phyloP scores from a whole-genome alignment of 2,329 filamentous ascomycete species.

The Stagonosporopsis vannaccii region DNA sequence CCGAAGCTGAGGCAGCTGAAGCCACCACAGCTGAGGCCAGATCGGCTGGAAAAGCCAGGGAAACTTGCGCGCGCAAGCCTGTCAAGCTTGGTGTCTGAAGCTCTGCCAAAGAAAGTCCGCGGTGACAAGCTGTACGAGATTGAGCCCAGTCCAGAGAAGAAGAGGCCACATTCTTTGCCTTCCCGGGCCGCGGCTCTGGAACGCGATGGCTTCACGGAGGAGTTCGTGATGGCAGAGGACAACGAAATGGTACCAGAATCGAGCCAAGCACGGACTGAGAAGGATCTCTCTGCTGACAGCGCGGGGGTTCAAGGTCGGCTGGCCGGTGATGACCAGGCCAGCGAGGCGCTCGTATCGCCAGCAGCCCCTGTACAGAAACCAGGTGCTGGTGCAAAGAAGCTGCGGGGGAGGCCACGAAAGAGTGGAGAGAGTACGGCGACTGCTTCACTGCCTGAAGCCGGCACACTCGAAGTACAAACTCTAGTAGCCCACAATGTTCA shows the following conservation, averaged over 20 bases:
- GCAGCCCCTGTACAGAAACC: not conserved
- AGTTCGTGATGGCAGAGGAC: no score
- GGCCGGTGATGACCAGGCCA: no score
- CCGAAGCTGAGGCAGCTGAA: constrained; percentile 1
- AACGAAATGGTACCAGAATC: constrained; percentile 3
- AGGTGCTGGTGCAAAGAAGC: not conserved
- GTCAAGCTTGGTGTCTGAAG: not conserved
- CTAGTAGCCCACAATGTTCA: not conserved
- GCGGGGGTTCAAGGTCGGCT: not conserved
- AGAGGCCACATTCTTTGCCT: constrained; percentile 1
- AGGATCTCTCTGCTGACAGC: not conserved
- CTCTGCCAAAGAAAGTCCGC: not conserved
- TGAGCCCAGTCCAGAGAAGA: constrained; percentile 7
- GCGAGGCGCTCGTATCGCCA: not conserved
- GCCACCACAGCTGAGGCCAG: not conserved
- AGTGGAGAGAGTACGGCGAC: not conserved
- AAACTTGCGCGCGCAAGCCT: constrained; percentile 1
- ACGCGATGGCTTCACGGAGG: not conserved
- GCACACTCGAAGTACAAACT: not conserved
- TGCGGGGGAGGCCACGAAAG: not conserved
- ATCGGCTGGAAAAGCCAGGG: not conserved
- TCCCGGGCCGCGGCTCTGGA: not conserved
- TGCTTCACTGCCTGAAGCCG: not conserved
- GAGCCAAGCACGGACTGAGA: not conserved
- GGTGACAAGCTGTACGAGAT: constrained; percentile 5